phyloP scores from a whole-genome alignment of 352 stramenopile genomes.

The Phytopythium litorale region DNA sequence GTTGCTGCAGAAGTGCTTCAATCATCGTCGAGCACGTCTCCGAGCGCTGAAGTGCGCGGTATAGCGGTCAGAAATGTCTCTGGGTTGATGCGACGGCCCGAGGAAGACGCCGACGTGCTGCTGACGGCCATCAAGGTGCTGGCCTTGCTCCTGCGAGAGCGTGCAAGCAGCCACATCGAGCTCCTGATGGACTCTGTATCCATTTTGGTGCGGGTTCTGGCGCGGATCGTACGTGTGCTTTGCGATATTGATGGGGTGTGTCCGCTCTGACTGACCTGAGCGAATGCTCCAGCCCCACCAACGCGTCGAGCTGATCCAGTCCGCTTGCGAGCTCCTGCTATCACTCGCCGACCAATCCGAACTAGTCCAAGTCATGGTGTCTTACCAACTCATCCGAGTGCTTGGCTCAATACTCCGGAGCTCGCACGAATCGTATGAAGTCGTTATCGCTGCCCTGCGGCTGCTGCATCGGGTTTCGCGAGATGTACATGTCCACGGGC shows the following conservation, averaged over 20 bases:
- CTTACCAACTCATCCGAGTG: neutral
- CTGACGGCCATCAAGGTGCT: neutral
- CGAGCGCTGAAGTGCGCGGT: too few relatives aligned
- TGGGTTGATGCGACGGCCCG: neutral
- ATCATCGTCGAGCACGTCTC: too few relatives aligned
- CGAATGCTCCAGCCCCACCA: neutral
- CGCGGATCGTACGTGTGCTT: neutral
- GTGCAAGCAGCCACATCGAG: neutral
- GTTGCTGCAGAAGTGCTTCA: neutral
- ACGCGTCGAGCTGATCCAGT: neutral
- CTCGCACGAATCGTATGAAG: neutral
- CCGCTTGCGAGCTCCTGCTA: neutral
- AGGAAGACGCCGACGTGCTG: neutral
- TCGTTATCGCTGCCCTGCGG: conserved; percentile 13
- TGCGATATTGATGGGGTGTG: too few relatives aligned
- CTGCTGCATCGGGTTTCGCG: conserved; percentile 33
- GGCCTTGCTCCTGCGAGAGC: neutral
- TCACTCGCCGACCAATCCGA: neutral
- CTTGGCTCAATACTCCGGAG: conserved; percentile 7
- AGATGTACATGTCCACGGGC: conserved; percentile 40
- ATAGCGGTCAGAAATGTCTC: neutral
- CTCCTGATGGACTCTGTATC: neutral
- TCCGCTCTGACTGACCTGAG: too few relatives aligned
- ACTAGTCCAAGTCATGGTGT: neutral
- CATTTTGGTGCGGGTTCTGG: neutral